A percentile compares a stretch with the other conserved stretches of the same genome.
These are phyloP conservation scores for Protostelium mycophagum DNA, from an alignment of 78 protist species.

Conservation along the genomic window DNA sequence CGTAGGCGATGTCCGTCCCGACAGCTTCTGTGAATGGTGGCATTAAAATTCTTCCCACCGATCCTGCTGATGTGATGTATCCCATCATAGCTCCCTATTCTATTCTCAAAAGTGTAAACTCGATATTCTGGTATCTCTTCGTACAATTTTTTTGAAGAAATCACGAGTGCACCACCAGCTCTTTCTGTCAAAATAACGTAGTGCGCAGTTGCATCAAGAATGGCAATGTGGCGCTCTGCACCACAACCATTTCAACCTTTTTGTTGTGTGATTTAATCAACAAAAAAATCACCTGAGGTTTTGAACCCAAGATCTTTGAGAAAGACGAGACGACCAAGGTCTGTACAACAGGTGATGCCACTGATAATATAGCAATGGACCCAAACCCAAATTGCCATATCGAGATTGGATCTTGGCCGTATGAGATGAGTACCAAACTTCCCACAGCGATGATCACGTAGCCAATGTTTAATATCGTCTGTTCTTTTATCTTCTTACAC, in stretches of 20 bases:
- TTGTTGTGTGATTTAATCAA: not conserved
- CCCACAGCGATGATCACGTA: not conserved
- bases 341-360: not conserved
- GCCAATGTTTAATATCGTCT: not conserved
- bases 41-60: constrained; percentile 21
- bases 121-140: too few species aligned
- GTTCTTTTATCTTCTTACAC: not conserved
- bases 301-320: not conserved
- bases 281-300: not conserved
- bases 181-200: too few species aligned
- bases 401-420: not conserved
- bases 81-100: constrained; percentile 40
- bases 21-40: not conserved
- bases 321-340: not conserved
- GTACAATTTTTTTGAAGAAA: too few species aligned
- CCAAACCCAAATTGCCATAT: not conserved
- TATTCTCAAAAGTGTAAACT: too few species aligned
- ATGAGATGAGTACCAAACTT: not conserved
- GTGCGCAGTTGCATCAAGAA: too few species aligned
- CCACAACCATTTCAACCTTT: too few species aligned
- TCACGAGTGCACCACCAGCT: too few species aligned
- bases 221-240: too few species aligned
- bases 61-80: constrained; percentile 28
- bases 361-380: not conserved
- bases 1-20: not conserved